Percentiles rank a stretch among this genome's conserved stretches.
Conservation (phyloP, 352 stramenopile species). For the Elongisporangium undulatum region DNA sequence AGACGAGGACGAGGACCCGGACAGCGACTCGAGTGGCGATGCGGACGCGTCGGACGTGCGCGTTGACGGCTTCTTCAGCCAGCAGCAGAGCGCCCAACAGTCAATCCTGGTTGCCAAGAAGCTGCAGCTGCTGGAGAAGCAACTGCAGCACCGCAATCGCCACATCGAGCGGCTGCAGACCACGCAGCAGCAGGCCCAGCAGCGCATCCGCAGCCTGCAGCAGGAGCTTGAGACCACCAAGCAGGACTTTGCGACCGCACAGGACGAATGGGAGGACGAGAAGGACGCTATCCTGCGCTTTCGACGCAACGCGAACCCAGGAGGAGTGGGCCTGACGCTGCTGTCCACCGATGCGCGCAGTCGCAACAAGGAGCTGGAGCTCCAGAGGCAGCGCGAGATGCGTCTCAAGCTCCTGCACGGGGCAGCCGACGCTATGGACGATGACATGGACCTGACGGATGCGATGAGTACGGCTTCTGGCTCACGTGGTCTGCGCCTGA, state of each 20-base stretch:
- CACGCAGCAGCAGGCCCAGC: constrained; percentile 15
- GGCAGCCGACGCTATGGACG: constrained; percentile 51
- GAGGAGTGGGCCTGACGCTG: constrained; percentile 7
- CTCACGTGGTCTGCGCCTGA: constrained; percentile 15
- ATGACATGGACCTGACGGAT: constrained; percentile 31
- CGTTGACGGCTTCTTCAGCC: constrained; percentile 33
- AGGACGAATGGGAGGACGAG: constrained; percentile 69
- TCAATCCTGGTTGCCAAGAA: constrained; percentile 41
- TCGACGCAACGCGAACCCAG: constrained; percentile 11
- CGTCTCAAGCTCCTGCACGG: constrained; percentile 52
- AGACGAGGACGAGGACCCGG: constrained; percentile 11
- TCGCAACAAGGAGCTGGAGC: constrained; percentile 28
- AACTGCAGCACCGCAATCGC: constrained; percentile 31
- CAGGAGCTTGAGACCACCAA: constrained; percentile 27
- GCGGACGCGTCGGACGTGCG: constrained; percentile 1
- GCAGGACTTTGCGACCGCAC: constrained; percentile 37
- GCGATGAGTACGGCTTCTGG: constrained; percentile 6
- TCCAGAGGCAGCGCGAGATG: constrained; percentile 37
- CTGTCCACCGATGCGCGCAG: background rate
- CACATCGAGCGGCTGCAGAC: constrained; percentile 29
- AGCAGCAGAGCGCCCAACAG: constrained; percentile 36
- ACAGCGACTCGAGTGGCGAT: constrained; percentile 7
- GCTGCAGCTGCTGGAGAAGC: constrained; percentile 44
- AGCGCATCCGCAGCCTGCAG: constrained; percentile 26
- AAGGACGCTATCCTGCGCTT: constrained; percentile 39